Evolutionary conservation across 2,329 filamentous ascomycete genomes (phyloP).

Genomic region (Pyrenophora graminea): DNA sequence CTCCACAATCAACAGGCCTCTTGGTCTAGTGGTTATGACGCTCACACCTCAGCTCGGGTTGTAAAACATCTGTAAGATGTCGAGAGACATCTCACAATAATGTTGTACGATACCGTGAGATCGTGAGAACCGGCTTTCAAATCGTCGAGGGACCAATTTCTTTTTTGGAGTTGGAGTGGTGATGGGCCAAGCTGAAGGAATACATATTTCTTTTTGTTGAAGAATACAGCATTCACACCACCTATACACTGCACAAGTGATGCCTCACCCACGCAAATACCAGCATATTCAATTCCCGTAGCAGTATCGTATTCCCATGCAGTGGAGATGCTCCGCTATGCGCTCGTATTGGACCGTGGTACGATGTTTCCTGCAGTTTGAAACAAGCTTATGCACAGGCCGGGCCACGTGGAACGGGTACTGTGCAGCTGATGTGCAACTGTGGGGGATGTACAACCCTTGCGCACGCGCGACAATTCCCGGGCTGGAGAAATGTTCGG

Average conservation of each 20-base stretch:
- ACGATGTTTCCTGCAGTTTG: conserved; percentile 26
- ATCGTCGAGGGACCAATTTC: too few relatives aligned
- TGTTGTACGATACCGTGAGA: too few relatives aligned
- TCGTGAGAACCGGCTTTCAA: too few relatives aligned
- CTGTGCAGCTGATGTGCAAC: background rate
- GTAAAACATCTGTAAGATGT: too few relatives aligned
- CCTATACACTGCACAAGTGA: background rate
- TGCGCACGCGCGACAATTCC: conserved; percentile 15
- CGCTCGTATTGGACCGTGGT: conserved; percentile 26
- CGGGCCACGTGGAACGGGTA: conserved; percentile 4
- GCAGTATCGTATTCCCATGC: background rate
- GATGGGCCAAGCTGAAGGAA: too few relatives aligned
- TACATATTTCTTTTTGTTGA: too few relatives aligned
- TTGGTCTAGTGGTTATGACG: too few relatives aligned
- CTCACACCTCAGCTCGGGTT: too few relatives aligned
- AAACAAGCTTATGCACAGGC: conserved; percentile 19
- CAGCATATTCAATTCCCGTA: conserved; percentile 6
- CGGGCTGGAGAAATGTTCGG: background rate
- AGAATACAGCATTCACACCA: too few relatives aligned
- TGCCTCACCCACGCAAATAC: background rate
- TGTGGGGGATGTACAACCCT: conserved; percentile 8
- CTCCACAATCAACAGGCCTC: too few relatives aligned
- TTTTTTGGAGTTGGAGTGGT: too few relatives aligned
- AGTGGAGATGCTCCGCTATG: conserved; percentile 8
- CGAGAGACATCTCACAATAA: too few relatives aligned